Evolutionary conservation across 2,329 filamentous ascomycete genomes (phyloP), one percentile per base, ranked within the genome.

Genomic region (Monosporascus sp.): DNA sequence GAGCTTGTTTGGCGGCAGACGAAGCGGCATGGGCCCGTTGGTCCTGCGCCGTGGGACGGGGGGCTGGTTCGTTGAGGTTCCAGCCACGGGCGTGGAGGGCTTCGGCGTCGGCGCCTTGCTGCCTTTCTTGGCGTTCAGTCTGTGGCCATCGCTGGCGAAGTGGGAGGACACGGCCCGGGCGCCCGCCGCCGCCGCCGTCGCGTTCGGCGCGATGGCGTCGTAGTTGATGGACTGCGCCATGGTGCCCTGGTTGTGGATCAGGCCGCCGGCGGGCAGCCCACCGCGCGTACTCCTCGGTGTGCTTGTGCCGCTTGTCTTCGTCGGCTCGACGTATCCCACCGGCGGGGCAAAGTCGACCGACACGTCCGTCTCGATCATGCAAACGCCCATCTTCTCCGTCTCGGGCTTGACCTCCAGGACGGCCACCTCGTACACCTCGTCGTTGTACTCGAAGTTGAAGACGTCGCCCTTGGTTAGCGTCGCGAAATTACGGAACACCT

Each of bases 181-280:
- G 18, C 66, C 67, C 82, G 78, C 77, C 6, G 82, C 82, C 15
- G 84, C 85, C 15, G 85, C 79, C 2, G 79, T 82, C 7, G 89
- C 81, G 3, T 85, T 85, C 1, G 94, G 92, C 0, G 91, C 90
- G 60, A 99, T 96, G 35, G 91, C 83, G 50, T 85, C 82, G 72
- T 97, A 99, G 76, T 97, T 97, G 77, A 99, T 97, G n/a, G 91
- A 84, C 65, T 96, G 91, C 0, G 94, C 92, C 94, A 99, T 99
- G 56, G 87, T 92, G 11, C 94, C 94, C 63, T 96, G 89, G 57
- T 79, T 84, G 70, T 95, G 91, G 24, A 97, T 71, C 17, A 88
- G 74, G 5, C 92, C 90, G 28, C 91, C 88, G 2, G 82, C 76
- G 7, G 87, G 86, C 55, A 88, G 70, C 14, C 83, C 83, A 52